phyloP scores from a whole-genome alignment of 768 basidiomycete genomes.

The Phlebiopsis gigantea region DNA sequence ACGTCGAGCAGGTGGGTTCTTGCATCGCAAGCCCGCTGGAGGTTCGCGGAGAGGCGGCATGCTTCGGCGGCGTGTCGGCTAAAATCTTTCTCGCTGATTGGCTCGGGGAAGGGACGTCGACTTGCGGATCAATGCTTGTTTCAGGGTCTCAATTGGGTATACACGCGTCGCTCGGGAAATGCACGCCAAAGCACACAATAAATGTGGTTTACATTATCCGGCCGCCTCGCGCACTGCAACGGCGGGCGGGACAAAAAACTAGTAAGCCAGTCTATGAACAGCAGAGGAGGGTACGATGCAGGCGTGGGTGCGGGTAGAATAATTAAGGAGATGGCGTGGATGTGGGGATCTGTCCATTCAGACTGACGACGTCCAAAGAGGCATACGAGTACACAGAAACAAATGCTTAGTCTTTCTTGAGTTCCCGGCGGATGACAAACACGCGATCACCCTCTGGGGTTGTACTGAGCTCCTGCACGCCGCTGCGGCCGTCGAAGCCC shows the following conservation, averaged over 20 bases:
- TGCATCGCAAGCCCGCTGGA: not conserved
- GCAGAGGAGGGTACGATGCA: not conserved
- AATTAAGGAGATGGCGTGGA: constrained; percentile 1
- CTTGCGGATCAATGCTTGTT: constrained; percentile 3
- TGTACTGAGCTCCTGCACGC: constrained; percentile 58
- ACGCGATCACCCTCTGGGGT: constrained; percentile 65
- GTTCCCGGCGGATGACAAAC: constrained; percentile 68
- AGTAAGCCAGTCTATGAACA: constrained; percentile 9
- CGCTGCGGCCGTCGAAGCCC: constrained; percentile 48
- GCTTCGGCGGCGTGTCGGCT: constrained; percentile 5
- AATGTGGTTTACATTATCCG: constrained; percentile 6
- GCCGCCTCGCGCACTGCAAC: constrained; percentile 8
- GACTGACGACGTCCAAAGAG: constrained; percentile 5
- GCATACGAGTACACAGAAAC: constrained; percentile 5
- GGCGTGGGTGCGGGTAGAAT: not conserved
- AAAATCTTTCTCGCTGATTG: constrained; percentile 8
- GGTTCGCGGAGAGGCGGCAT: not conserved
- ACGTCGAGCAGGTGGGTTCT: no score
- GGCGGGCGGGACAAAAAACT: constrained; percentile 2
- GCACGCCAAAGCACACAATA: not conserved
- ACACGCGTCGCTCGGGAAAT: not conserved
- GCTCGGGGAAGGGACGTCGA: constrained; percentile 1
- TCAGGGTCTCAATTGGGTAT: constrained; percentile 1
- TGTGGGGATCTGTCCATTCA: constrained; percentile 5
- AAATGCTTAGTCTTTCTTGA: constrained; percentile 69